Conservation (phyloP, 108 stramenopile genomes). For the Skeletonema marinoi region DNA sequence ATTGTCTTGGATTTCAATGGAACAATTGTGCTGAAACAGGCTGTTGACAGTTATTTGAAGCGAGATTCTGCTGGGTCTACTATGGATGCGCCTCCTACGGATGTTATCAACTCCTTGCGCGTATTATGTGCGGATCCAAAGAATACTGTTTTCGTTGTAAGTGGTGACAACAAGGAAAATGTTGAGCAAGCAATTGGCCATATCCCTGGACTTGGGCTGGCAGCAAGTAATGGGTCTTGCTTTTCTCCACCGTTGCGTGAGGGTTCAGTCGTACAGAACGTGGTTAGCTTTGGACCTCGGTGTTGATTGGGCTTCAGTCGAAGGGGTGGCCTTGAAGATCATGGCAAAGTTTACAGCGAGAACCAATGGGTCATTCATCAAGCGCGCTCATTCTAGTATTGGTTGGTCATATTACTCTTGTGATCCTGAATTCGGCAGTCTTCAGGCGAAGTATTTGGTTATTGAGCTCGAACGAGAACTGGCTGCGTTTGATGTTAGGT, state of each 20-base stretch:
- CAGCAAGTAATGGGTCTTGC: constrained; percentile 64
- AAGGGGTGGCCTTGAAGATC: constrained; percentile 27
- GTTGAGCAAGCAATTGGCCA: constrained; percentile 50
- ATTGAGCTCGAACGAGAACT: constrained; percentile 65
- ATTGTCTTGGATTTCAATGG: constrained; percentile 84
- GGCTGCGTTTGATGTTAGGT: constrained; percentile 60
- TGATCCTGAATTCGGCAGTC: constrained; percentile 82
- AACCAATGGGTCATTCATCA: constrained; percentile 55
- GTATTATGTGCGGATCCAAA: constrained; percentile 49
- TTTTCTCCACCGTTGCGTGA: constrained; percentile 41
- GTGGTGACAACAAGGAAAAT: constrained; percentile 41
- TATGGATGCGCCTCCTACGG: constrained; percentile 40
- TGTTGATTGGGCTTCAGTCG: constrained; percentile 59
- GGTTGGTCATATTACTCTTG: constrained; percentile 76
- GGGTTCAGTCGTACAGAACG: constrained; percentile 12
- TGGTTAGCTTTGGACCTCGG: constrained; percentile 55
- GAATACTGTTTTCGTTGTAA: constrained; percentile 64
- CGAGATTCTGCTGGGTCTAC: constrained; percentile 57
- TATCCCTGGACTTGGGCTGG: constrained; percentile 52
- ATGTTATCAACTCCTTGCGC: constrained; percentile 40
- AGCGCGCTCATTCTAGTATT: constrained; percentile 51
- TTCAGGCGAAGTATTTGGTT: constrained; percentile 66
- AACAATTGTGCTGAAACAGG: constrained; percentile 72
- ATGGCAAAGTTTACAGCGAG: constrained; percentile 66
- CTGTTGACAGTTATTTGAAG: constrained; percentile 69